Conservation (phyloP, 257 asterid species). For the Plectranthus barbatus region DNA sequence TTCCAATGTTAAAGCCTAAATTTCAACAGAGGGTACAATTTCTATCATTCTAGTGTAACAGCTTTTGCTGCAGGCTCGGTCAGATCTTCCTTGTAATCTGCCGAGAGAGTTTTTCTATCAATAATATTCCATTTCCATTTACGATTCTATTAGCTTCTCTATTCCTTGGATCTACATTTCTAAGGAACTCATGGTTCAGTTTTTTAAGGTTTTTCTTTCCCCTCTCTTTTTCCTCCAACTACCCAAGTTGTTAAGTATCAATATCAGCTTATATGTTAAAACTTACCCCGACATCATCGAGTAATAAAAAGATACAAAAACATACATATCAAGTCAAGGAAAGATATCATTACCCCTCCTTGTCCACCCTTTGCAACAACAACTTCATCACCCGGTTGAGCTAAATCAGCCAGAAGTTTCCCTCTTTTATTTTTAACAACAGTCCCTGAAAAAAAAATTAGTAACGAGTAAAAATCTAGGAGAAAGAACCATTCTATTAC, state of each 20-base stretch:
- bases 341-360: conserved; percentile 78
- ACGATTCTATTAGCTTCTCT: not conserved
- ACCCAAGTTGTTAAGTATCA: not conserved
- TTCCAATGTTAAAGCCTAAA: too few relatives aligned
- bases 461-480: not conserved
- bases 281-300: not conserved
- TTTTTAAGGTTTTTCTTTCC: not conserved
- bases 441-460: conserved; percentile 48
- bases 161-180: not conserved
- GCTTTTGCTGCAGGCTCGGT: too few relatives aligned
- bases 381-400: conserved; percentile 81
- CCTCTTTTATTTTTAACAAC: conserved; percentile 88
- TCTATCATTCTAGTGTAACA: too few relatives aligned
- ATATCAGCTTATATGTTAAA: not conserved
- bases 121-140: too few relatives aligned
- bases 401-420: conserved; percentile 81
- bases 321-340: conserved; percentile 10
- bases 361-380: conserved; percentile 95
- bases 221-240: not conserved
- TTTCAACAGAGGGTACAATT: too few relatives aligned
- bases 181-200: not conserved
- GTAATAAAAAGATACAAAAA: not conserved
- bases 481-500: not conserved
- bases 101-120: too few relatives aligned
- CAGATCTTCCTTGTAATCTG: too few relatives aligned